A percentile compares a stretch with the other conserved stretches of the same genome.
These are phyloP conservation scores for Ramaria sp. DNA, from an alignment of 768 basidiomycete genomes.

Conservation along the genomic window DNA sequence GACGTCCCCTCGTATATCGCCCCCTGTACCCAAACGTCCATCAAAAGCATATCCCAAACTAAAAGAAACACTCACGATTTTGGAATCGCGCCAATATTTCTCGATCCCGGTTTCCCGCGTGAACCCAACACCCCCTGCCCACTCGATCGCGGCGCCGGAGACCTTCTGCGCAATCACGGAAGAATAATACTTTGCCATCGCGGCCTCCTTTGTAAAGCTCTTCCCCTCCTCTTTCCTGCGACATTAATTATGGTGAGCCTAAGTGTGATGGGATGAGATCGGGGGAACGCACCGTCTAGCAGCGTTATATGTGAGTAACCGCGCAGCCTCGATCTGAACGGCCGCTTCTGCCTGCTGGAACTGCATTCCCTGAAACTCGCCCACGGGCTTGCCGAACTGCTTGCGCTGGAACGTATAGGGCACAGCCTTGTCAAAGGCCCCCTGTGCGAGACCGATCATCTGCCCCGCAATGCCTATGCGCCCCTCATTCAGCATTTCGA, in stretches of 20 bases:
- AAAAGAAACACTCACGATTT: constrained; percentile 58
- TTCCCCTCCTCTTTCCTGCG: constrained; percentile 72
- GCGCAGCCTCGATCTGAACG: constrained; percentile 80
- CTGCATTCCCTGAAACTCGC: constrained; percentile 92
- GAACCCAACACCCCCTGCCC: constrained; percentile 90
- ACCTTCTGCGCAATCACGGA: constrained; percentile 86
- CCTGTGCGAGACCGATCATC: constrained; percentile 97
- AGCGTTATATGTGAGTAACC: constrained; percentile 92
- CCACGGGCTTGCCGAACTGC: constrained; percentile 91
- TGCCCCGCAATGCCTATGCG: constrained; percentile 98
- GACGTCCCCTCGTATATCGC: constrained; percentile 92
- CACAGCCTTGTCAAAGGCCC: constrained; percentile 92
- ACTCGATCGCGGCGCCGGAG: constrained; percentile 85
- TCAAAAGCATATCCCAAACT: not conserved
- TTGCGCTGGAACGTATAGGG: constrained; percentile 88
- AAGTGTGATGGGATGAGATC: not conserved
- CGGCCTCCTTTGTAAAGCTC: constrained; percentile 85
- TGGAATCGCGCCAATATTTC: constrained; percentile 94
- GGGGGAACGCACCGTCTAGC: constrained; percentile 47
- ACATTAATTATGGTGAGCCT: not conserved
- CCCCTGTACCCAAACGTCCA: constrained; percentile 36
- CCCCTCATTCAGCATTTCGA: constrained; percentile 93
- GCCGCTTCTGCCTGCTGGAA: constrained; percentile 91
- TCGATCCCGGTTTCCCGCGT: constrained; percentile 92
- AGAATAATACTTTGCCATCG: constrained; percentile 94